These are phyloP conservation scores for Scedosporium aurantiacum DNA, from an alignment of 2,329 filamentous ascomycete species.

Conservation along the genomic window DNA sequence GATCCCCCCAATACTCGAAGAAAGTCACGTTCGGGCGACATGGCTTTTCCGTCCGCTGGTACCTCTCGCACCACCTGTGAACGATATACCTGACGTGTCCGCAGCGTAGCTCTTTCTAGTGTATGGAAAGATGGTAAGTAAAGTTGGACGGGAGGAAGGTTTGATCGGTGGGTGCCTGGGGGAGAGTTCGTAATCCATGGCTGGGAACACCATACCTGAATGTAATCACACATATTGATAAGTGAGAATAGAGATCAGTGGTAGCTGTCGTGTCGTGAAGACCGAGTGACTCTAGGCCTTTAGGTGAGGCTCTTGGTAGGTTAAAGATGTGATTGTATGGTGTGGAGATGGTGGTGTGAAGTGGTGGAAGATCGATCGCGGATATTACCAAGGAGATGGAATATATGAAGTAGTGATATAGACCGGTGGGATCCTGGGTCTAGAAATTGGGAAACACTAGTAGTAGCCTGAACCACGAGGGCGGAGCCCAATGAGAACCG, in stretches of 20 bases:
- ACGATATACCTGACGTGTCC: slow-evolving; percentile 6
- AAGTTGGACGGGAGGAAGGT: neutral
- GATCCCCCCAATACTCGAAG: slow-evolving; percentile 5
- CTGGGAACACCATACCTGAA: neutral
- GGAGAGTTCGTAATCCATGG: neutral
- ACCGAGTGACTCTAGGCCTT: no score
- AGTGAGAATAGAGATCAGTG: neutral
- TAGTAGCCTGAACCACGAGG: neutral
- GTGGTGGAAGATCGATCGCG: neutral
- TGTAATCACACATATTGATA: neutral
- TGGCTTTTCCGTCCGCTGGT: slow-evolving; percentile 2
- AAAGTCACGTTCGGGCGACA: slow-evolving; percentile 3
- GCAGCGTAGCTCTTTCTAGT: slow-evolving; percentile 5
- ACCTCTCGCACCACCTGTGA: slow-evolving; percentile 4
- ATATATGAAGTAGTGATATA: neutral
- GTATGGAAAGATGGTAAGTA: neutral
- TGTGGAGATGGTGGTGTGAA: neutral
- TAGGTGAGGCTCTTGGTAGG: no score
- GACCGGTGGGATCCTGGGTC: neutral
- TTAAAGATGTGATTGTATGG: neutral
- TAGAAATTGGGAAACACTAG: neutral
- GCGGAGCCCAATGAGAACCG: neutral
- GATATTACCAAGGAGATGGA: neutral
- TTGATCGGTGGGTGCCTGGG: neutral
- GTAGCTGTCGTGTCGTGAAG: no score